Percentiles rank a stretch among this genome's conserved stretches.
Evolutionary conservation across 352 stramenopile genomes (phyloP).

Genomic region (Phytophthora foliorum): DNA sequence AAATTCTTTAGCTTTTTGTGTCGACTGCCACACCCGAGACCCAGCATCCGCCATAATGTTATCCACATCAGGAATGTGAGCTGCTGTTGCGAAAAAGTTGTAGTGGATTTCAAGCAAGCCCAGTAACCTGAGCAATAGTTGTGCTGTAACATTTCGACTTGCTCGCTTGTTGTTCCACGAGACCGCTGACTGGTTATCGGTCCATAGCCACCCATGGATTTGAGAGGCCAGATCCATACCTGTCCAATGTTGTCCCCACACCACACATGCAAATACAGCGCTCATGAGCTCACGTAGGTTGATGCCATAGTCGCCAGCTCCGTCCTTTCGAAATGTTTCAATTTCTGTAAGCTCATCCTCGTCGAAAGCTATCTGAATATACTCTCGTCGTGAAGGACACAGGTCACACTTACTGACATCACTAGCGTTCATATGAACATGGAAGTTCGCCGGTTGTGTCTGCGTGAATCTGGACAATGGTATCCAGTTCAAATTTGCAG

Average conservation of each 20-base stretch:
- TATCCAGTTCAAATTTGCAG: slow-evolving; percentile 1
- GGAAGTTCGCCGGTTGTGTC: not conserved
- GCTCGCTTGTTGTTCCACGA: slow-evolving; percentile 23
- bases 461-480: not conserved
- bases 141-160: slow-evolving; percentile 4
- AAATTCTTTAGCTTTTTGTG: not conserved
- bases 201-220: slow-evolving; percentile 22
- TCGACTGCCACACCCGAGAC: slow-evolving; percentile 10
- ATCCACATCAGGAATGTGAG: slow-evolving; percentile 11
- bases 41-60: slow-evolving; percentile 13
- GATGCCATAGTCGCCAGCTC: slow-evolving; percentile 18
- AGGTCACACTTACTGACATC: slow-evolving; percentile 25
- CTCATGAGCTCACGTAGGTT: slow-evolving; percentile 32
- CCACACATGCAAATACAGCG: slow-evolving; percentile 12
- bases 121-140: slow-evolving; percentile 6
- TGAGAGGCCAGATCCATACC: not conserved
- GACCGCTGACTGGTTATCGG: slow-evolving; percentile 28
- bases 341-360: not conserved
- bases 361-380: slow-evolving; percentile 16
- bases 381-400: slow-evolving; percentile 8
- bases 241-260: slow-evolving; percentile 4
- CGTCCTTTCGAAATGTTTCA: not conserved
- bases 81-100: slow-evolving; percentile 12
- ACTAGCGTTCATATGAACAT: slow-evolving; percentile 28
- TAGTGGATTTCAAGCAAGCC: slow-evolving; percentile 2